Evolutionary conservation across 805 yeast genomes (phyloP), one percentile per base, ranked within the genome.

Genomic region (Kodamaea leandrae): DNA sequence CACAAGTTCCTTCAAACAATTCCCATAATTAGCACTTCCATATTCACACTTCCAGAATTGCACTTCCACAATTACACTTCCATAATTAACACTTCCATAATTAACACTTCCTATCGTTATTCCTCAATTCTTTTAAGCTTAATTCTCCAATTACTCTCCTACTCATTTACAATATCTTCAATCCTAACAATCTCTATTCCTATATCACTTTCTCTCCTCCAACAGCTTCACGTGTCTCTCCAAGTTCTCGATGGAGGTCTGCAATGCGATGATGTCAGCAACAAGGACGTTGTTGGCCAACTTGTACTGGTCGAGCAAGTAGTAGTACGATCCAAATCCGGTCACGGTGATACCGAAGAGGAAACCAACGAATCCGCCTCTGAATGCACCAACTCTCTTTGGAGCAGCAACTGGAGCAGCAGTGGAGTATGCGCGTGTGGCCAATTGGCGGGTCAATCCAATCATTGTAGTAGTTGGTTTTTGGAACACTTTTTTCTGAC

Each of bases 271-370:
- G 15, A 87, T 85, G 55, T 87, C 96, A 38, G 86, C 77, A 43
- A 86, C 74, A 43, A 87, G 77, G 14, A 83, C 83, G 52, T 75
- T 76, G 59, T 82, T 85, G 51, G 91, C 77, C 46, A 74, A 69
- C 59, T 82, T 80, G 72, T 85, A 86, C 61, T 84, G 85, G 55
- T 86, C 93, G 44, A 86, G 63, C 50, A 86, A 70, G 63, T 86
- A 87, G 60, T 78, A 83, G 69, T 87, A 87, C 12, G 90, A 80
- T 6, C 78, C 85, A 41, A 75, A 76, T 2, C 95, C 90, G 13
- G 95, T 83, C 47, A 75, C 59, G 16, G 87, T 70, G 27, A 83
- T 84, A 33, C 96, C 96, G 21, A 81, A 68, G 41, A 87, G 72
- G 63, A 87, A 88, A 2, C 96, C 96, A 41, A 86, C 66, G 47